Evolutionary conservation across 768 basidiomycete genomes (phyloP).

Genomic region (Roridomyces roridus): DNA sequence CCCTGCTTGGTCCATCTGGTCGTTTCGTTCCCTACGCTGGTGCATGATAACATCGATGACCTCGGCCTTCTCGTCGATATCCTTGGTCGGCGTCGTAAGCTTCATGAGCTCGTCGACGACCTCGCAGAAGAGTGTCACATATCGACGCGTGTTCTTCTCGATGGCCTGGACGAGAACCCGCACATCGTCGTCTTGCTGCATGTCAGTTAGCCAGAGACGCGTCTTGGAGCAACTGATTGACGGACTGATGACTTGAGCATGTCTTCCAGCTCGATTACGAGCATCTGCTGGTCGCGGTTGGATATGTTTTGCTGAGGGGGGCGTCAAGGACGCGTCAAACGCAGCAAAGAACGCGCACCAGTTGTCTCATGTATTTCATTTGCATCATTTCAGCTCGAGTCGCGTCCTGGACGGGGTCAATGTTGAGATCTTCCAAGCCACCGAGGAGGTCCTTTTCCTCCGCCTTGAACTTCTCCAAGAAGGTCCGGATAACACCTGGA

Average conservation of each 20-base stretch:
- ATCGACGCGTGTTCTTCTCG: slow-evolving; percentile 85
- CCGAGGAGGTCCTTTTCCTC: slow-evolving; percentile 71
- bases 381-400: slow-evolving; percentile 42
- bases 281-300: slow-evolving; percentile 90
- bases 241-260: slow-evolving; percentile 64
- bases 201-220: slow-evolving; percentile 11
- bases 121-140: slow-evolving; percentile 86
- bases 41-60: slow-evolving; percentile 97
- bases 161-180: slow-evolving; percentile 83
- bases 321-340: slow-evolving; percentile 36
- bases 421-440: slow-evolving; percentile 73
- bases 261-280: slow-evolving; percentile 90
- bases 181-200: slow-evolving; percentile 71
- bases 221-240: slow-evolving; percentile 5
- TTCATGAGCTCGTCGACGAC: slow-evolving; percentile 87
- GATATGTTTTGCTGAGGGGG: slow-evolving; percentile 82
- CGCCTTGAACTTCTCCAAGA: slow-evolving; percentile 72
- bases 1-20: slow-evolving; percentile 75
- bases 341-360: slow-evolving; percentile 58
- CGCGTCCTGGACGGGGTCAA: slow-evolving; percentile 55
- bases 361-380: slow-evolving; percentile 82
- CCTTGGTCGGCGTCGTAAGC: slow-evolving; percentile 79
- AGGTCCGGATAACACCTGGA: slow-evolving; percentile 71
- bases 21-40: slow-evolving; percentile 89
- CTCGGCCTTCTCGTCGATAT: slow-evolving; percentile 90